phyloP scores from a whole-genome alignment of 1,139 yeast species.

The Hansenula sp. region DNA sequence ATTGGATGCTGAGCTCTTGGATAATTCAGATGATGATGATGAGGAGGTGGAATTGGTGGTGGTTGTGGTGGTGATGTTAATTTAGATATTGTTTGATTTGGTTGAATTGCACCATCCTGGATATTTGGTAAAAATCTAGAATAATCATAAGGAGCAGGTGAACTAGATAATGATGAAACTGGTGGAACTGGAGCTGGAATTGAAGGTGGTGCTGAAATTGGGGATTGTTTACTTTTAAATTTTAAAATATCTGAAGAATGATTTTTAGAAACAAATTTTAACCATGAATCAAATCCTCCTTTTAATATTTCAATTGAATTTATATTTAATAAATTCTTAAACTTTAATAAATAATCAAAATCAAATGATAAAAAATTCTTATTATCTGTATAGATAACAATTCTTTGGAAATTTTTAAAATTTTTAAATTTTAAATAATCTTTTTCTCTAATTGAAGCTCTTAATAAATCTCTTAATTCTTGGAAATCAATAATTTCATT shows the following conservation, averaged over 20 bases:
- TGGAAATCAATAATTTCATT: constrained; percentile 27
- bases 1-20: neutral
- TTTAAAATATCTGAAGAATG: constrained; percentile 7
- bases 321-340: constrained; percentile 15
- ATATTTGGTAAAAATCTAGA: constrained; percentile 3
- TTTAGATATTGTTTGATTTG: neutral
- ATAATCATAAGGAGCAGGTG: constrained; percentile 2
- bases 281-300: constrained; percentile 27
- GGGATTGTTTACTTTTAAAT: constrained; percentile 10
- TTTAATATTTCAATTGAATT: constrained; percentile 12
- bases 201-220: constrained; percentile 16
- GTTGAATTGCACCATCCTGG: constrained; percentile 8
- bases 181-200: constrained; percentile 13
- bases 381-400: constrained; percentile 48
- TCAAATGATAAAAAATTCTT: constrained; percentile 28
- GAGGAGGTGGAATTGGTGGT: neutral
- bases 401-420: constrained; percentile 44
- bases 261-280: constrained; percentile 14
- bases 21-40: neutral
- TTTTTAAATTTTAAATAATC: constrained; percentile 38
- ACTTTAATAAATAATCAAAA: constrained; percentile 25
- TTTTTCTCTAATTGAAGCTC: constrained; percentile 28
- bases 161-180: too few relatives aligned
- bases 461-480: constrained; percentile 28
- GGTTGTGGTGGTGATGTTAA: neutral